Evolutionary conservation across 495 filamentous ascomycete species (phyloP), one percentile per base, ranked within the genome.

Genomic region (Penicillium diatomitis): DNA sequence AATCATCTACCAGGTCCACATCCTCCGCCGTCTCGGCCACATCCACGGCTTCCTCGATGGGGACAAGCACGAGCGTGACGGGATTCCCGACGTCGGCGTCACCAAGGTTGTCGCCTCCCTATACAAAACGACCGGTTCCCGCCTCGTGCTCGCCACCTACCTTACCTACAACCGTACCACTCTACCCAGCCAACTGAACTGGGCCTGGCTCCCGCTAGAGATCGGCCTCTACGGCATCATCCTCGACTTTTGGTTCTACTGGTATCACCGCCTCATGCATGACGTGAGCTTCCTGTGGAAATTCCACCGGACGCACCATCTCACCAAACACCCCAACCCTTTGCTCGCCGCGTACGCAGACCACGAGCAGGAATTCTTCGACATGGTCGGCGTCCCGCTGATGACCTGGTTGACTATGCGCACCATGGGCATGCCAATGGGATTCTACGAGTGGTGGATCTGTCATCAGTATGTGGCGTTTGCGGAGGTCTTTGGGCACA

Each of bases 181-280:
- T 6, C 42, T 57, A 0, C 63, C 63, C 9, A 50, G 48, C 2
- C 31, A 52, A 3, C 86, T 72, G 63, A 81, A 87, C 47, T 72
- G 64, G 64, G 41, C 20, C 27, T 68, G 62, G 62, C 64, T 72
- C 3, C 62, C 64, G 1, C 56, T 72, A 5, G 55, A 70, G 40
- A 66, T 68, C 27, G 69, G 69, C 3, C 53, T 72, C 0, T 72
- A 72, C 40, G 67, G 64, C 4, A 64, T 70, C 12, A 53, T 72
- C 27, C 69, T 72, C 46, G 68, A 72, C 53, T 72, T 72, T 47
- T 72, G 68, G 68, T 72, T 67, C 57, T 72, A 72, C 51, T 67
- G 65, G 64, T 72, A 69, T 28, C 69, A 72, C 47, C 67, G 67
- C 4, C 46, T 66, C 5, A 70, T 70, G 69, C 69, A 72, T 44